A percentile compares a stretch with the other conserved stretches of the same genome.
phyloP scores from a whole-genome alignment of 768 basidiomycete species.

The Trametes meyenii region DNA sequence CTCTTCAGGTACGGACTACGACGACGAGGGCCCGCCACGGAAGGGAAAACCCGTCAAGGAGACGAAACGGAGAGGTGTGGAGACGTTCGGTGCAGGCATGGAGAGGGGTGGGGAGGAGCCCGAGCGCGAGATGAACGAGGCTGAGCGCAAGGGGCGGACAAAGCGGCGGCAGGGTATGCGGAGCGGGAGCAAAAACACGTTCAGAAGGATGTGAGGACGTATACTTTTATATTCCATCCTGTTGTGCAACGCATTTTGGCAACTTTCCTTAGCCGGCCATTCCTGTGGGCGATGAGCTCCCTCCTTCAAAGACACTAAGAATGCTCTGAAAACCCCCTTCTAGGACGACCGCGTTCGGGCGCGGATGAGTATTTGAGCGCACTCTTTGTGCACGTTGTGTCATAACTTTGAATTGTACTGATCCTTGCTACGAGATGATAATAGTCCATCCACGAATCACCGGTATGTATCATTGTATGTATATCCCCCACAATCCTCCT shows the following conservation, averaged over 20 bases:
- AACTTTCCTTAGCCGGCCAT: no score
- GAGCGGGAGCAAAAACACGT: slow-evolving; percentile 90
- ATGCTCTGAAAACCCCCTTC: no score
- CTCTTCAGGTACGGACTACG: slow-evolving; percentile 27
- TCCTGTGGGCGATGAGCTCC: no score
- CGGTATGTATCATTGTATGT: no score
- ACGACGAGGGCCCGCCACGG: slow-evolving; percentile 33
- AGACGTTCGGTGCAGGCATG: slow-evolving; percentile 86
- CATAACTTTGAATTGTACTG: no score
- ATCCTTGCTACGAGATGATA: no score
- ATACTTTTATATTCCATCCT: not conserved
- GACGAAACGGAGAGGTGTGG: slow-evolving; percentile 59
- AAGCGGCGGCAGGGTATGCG: slow-evolving; percentile 77
- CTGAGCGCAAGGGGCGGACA: slow-evolving; percentile 77
- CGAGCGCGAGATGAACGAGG: slow-evolving; percentile 53
- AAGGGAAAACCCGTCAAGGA: slow-evolving; percentile 33
- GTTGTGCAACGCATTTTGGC: not conserved
- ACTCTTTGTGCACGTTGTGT: no score
- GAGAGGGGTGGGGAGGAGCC: slow-evolving; percentile 71
- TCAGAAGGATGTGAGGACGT: slow-evolving; percentile 39
- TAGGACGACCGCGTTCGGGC: no score
- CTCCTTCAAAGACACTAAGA: no score
- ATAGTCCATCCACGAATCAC: no score
- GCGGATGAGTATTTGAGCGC: no score
- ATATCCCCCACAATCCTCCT: no score